These are phyloP conservation scores for Helianthus tuberosus DNA, from an alignment of 129 eudicot genomes.

Conservation along the genomic window DNA sequence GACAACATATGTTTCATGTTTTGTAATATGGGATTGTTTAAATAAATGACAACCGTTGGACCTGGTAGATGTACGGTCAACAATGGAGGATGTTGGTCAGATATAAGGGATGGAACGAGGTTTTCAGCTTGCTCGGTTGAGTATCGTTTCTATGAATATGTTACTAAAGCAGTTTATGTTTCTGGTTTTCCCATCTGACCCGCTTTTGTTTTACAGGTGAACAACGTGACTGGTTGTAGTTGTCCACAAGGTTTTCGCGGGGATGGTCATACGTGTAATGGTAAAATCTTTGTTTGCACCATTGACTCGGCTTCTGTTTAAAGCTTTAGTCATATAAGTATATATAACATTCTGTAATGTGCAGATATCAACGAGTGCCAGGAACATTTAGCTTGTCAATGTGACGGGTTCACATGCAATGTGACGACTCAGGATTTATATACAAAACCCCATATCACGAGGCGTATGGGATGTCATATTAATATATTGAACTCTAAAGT, in stretches of 20 bases:
- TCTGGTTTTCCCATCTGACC: neutral
- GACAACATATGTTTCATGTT: neutral
- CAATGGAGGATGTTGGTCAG: conserved; percentile 94
- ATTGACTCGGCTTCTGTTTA: neutral
- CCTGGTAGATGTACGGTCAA: conserved; percentile 82
- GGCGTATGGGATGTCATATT: too few species aligned
- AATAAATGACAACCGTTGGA: conserved; percentile 65
- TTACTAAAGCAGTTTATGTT: neutral
- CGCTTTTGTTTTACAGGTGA: conserved; percentile 44
- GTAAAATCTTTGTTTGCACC: conserved; percentile 31
- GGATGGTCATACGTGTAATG: conserved; percentile 78
- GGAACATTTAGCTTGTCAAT: conserved; percentile 63
- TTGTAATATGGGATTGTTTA: conserved; percentile 6
- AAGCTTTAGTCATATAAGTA: conserved; percentile 1
- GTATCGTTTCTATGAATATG: conserved; percentile 18
- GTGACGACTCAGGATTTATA: too few species aligned
- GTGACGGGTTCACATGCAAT: conserved; percentile 79
- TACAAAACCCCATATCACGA: too few species aligned
- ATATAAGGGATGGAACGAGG: conserved; percentile 54
- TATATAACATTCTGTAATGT: neutral
- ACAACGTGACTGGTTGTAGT: conserved; percentile 66
- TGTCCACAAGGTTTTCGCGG: conserved; percentile 89
- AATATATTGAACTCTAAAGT: too few species aligned
- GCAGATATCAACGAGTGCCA: conserved; percentile 76
- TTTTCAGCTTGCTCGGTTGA: conserved; percentile 85